Percentiles rank a stretch among this genome's conserved stretches.
phyloP scores from a whole-genome alignment of 1,139 yeast genomes.

The Pneumocystis sp. region DNA sequence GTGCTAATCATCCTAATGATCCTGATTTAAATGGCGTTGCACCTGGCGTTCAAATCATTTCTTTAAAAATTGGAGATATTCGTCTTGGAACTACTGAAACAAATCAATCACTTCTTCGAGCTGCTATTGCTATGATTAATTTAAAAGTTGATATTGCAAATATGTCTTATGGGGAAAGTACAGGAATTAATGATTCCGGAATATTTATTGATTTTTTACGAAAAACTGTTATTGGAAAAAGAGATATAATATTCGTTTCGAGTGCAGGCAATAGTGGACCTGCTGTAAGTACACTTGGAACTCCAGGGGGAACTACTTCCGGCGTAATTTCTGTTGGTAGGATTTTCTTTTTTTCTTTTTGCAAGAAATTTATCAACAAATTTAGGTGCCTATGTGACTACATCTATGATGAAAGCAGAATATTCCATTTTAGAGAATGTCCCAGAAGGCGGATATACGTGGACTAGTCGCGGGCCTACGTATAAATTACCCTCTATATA shows the following conservation, averaged over 20 bases:
- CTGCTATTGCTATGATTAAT: conserved; percentile 10
- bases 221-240: conserved; percentile 9
- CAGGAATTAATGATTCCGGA: conserved; percentile 10
- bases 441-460: conserved; percentile 10
- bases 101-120: conserved; percentile 12
- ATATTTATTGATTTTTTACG: conserved; percentile 10
- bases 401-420: conserved; percentile 12
- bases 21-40: conserved; percentile 11
- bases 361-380: not conserved
- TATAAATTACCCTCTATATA: not conserved
- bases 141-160: conserved; percentile 11
- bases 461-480: conserved; percentile 13
- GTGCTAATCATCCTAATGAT: conserved; percentile 9
- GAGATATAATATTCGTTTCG: conserved; percentile 10
- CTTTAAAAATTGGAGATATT: conserved; percentile 13
- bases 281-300: conserved; percentile 11
- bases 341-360: not conserved
- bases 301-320: conserved; percentile 13
- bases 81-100: conserved; percentile 13
- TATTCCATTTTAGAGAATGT: conserved; percentile 10
- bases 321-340: conserved; percentile 12
- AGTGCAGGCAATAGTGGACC: conserved; percentile 14
- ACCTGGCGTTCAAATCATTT: conserved; percentile 13
- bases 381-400: conserved; percentile 11
- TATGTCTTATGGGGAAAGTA: conserved; percentile 13